Conservation (phyloP, 352 stramenopile genomes). For the Phytophthora podocarpi region DNA sequence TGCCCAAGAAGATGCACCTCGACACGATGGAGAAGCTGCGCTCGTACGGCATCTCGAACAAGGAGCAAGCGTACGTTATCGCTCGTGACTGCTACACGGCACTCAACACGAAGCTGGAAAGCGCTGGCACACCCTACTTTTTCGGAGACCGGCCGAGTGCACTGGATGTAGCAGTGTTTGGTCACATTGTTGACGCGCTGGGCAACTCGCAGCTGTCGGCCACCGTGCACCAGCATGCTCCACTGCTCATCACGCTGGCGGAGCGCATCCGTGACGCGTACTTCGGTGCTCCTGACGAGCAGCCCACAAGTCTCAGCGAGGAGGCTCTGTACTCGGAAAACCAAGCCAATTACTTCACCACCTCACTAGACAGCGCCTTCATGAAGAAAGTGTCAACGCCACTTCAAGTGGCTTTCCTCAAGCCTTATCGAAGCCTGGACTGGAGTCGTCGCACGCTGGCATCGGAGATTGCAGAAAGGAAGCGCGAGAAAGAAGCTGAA, state of each 20-base stretch:
- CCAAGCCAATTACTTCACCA: constrained; percentile 70
- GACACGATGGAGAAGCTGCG: constrained; percentile 67
- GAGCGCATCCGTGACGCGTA: constrained; percentile 76
- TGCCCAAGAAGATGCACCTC: constrained; percentile 88
- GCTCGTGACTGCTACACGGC: constrained; percentile 86
- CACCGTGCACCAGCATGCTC: constrained; percentile 76
- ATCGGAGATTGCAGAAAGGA: constrained; percentile 60
- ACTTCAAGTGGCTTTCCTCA: constrained; percentile 69
- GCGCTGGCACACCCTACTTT: constrained; percentile 60
- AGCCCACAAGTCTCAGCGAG: constrained; percentile 43
- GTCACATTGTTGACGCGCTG: constrained; percentile 81
- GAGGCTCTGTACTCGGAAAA: constrained; percentile 72
- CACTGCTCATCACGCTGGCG: constrained; percentile 72
- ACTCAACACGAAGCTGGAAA: constrained; percentile 81
- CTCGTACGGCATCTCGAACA: constrained; percentile 59
- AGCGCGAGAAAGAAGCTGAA: constrained; percentile 40
- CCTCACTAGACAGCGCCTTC: constrained; percentile 50
- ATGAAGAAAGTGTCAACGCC: constrained; percentile 71
- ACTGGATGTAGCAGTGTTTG: constrained; percentile 83
- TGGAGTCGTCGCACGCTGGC: constrained; percentile 79
- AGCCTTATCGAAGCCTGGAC: constrained; percentile 84
- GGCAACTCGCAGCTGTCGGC: constrained; percentile 73
- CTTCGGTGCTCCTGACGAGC: constrained; percentile 53
- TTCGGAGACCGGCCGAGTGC: constrained; percentile 72
- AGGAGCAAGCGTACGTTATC: constrained; percentile 84